Base-by-base conservation (phyloP, 176 grass and related monocot genomes). In the Ananas comosus region DNA sequence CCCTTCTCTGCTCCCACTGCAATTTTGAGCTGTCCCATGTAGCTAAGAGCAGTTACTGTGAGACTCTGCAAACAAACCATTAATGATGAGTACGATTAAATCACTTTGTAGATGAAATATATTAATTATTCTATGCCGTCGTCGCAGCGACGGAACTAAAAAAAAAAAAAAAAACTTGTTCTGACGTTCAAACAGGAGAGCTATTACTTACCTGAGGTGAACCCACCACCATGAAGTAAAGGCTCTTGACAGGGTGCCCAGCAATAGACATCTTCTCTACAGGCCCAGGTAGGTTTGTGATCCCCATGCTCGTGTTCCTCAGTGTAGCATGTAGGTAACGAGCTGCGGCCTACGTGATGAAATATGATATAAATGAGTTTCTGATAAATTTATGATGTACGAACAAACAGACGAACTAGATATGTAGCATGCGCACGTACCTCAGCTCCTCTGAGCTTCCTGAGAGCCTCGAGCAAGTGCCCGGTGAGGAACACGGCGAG, bases 361-460 rank as follows among this genome's bases (percentile, higher is more conserved):
- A 13, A 9, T n/a, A 57, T 29, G 3, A 54, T 10, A 4, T 51
- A 29, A 50, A 27, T 27, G 25, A 2, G 25, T 51, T 11, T 11
- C 8, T 42, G 51, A 28, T 50, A 12, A 17, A 9, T 69, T 42
- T 42, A 42, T 42, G 6, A 7, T 42, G 33, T 5, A 33, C 29
- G 29, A 33, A 33, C 29, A 33, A 3, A 33, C 29, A 33, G 33
- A 42, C 7, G 6, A 42, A 42, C 0, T 42, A 42, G 33, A 42
- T 42, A 23, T 23, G 1, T 23, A 33, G 3, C 4, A 33, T 33
- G 29, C 29, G 29, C 5, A 5, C 29, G 29, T 33, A 59, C 70
- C 70, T 72, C 70, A 8, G 27, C 22, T 11, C 70, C 70, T 72
- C 29, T 59, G 70, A 58, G 53, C 12, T 72, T 72, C 47, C 70